phyloP scores from a whole-genome alignment of 2,329 filamentous ascomycete species.

The Exophiala aquamarina region DNA sequence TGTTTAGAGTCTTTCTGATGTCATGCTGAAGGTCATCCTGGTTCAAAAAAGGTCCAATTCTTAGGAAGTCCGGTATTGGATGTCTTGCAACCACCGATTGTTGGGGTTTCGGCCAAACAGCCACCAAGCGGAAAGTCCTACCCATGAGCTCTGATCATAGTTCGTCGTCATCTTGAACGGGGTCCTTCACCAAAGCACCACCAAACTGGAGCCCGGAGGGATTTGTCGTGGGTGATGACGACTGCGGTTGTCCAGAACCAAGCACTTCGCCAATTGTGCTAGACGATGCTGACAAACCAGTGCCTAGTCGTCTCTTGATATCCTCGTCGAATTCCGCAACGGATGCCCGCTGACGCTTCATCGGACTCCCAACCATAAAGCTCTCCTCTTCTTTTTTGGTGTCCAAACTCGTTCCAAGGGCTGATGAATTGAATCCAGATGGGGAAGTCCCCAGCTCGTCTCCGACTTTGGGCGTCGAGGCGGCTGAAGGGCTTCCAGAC shows the following conservation, averaged over 20 bases:
- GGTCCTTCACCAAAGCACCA: slow-evolving; percentile 22
- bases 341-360: slow-evolving; percentile 49
- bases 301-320: slow-evolving; percentile 40
- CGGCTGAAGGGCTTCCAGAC: slow-evolving; percentile 38
- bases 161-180: slow-evolving; percentile 27
- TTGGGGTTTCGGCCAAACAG: too few relatives aligned
- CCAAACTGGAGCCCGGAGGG: slow-evolving; percentile 29
- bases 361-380: slow-evolving; percentile 43
- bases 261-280: slow-evolving; percentile 37
- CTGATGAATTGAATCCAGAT: slow-evolving; percentile 23
- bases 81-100: too few relatives aligned
- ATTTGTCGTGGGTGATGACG: slow-evolving; percentile 20
- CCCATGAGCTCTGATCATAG: too few relatives aligned
- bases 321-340: slow-evolving; percentile 43
- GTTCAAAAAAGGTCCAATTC: too few relatives aligned
- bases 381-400: slow-evolving; percentile 32
- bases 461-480: slow-evolving; percentile 35
- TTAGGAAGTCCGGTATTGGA: too few relatives aligned
- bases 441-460: slow-evolving; percentile 40
- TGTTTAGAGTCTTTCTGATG: too few relatives aligned
- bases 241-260: slow-evolving; percentile 15
- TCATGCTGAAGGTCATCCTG: too few relatives aligned
- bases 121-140: too few relatives aligned
- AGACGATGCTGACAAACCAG: slow-evolving; percentile 32
- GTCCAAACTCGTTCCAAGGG: slow-evolving; percentile 23